Base-by-base conservation (phyloP, 2,329 filamentous ascomycete genomes). In the Fusarium napiforme region DNA sequence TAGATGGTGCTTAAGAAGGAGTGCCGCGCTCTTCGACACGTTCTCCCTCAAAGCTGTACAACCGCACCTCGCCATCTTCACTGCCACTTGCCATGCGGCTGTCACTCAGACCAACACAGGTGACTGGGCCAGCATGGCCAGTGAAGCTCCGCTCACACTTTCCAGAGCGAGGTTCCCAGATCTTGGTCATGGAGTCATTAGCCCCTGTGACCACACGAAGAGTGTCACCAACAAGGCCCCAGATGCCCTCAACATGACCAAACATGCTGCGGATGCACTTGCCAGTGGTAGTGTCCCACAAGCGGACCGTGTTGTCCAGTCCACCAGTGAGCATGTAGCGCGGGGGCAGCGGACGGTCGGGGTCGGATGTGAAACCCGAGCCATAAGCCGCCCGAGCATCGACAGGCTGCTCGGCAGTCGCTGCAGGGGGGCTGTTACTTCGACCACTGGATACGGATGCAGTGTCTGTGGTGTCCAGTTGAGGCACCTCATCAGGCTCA, bases 211-310 rank as follows among this genome's bases (percentile, higher is more conserved):
- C 94, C 21, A 97, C 90, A 16, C 96, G 91, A 26, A 98, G 85
- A 2, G 93, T 95, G 82, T 98, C 96, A 7, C 93, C 96, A 0
- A 93, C 94, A 6, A 99, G 87, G 10, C 93, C 93, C 96, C 96
- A 99, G 26, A 99, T 93, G 37, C 96, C 96, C 82, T 99, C 96
- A 28, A 99, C 89, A 78, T 99, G 96, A 0, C 96, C 96, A 80
- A 98, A 99, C 86, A 98, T 97, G 37, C 94, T 97, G 70, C 94
- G 93, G 39, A 98, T 87, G 78, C 94, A 97, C 72, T 90, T 90
- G 42, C 94, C 94, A 1, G 93, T 93, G 9, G 89, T 89, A 4
- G 95, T 93, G 80, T 98, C 94, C 96, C 96, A 99, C 26, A 98
- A 88, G 16, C 96, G 92, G 71, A 98, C 93, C 1, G 95, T 98